Percentiles rank a stretch among this genome's conserved stretches.
Conservation (phyloP, 805 yeast species). For the Candida ortonii region DNA sequence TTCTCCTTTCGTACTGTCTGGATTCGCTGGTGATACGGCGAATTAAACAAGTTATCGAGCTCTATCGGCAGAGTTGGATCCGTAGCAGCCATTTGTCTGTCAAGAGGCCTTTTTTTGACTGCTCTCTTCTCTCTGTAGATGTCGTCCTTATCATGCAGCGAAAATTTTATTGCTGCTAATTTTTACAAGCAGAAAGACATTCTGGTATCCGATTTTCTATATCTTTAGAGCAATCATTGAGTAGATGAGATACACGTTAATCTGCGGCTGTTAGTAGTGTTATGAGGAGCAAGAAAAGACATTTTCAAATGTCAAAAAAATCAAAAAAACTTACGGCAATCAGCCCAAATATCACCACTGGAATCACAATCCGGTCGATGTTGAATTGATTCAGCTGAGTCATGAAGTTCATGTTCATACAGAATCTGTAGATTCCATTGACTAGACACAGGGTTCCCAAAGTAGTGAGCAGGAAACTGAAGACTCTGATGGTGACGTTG, state of each 20-base stretch:
- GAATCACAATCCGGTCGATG: slow-evolving; percentile 16
- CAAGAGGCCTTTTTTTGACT: background rate
- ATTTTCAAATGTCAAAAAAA: too few species aligned
- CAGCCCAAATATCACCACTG: slow-evolving; percentile 8
- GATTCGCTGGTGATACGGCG: background rate
- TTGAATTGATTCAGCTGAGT: slow-evolving; percentile 14
- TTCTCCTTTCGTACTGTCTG: background rate
- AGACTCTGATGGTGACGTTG: slow-evolving; percentile 14
- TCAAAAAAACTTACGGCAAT: slow-evolving; percentile 15
- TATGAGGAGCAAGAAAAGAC: too few species aligned
- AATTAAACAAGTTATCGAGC: background rate
- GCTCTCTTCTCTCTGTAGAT: too few species aligned
- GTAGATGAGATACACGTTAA: slow-evolving; percentile 4
- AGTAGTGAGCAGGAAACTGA: slow-evolving; percentile 12
- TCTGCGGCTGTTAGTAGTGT: slow-evolving; percentile 2
- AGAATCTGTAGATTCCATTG: slow-evolving; percentile 16
- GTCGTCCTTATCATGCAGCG: too few species aligned
- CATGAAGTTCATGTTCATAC: slow-evolving; percentile 20
- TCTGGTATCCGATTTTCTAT: too few species aligned
- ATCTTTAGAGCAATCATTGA: slow-evolving; percentile 3
- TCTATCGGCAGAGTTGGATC: slow-evolving; percentile 1
- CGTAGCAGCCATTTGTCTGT: slow-evolving; percentile 1
- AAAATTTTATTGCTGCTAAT: too few species aligned
- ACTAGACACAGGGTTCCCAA: slow-evolving; percentile 9
- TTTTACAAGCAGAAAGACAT: too few species aligned